Evolutionary conservation across 331 rosid species (phyloP), one percentile per base, ranked within the genome.

Genomic region (Erythrophleum ivorense): DNA sequence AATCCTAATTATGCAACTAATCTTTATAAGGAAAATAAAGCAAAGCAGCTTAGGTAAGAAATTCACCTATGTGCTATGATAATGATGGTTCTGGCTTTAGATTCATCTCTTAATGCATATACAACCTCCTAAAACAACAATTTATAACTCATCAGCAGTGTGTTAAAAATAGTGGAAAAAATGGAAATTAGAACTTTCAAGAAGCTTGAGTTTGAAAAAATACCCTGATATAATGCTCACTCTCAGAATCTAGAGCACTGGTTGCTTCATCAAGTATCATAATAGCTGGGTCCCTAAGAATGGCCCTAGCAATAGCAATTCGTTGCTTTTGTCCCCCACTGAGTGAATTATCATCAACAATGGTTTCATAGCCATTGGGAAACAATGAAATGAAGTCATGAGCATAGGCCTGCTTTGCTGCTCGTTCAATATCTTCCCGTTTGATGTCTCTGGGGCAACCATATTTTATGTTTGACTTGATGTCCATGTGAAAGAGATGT

Each of bases 251-350:
- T 66, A 91, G 83, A 83, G 97, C 97, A 84, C 94, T 93, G 65
- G 97, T 93, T 66, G 97, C 88, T 87, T 93, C 97, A 49, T 93
- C 97, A 31, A 93, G 90, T 81, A 93, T 86, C 85, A 93, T 53
- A 65, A 93, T 79, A 80, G 85, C 72, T 45, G 97, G 97, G 82
- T 93, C 86, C 89, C 97, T 87, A 75, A 93, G 90, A 88, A 91
- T 87, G 76, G 94, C 93, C 89, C 97, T 88, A 52, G 97, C 90
- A 7, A 93, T 88, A 45, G 91, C 97, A 62, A 93, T 93, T 53
- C 94, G 92, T 84, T 93, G 97, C 86, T 91, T 93, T 89, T 93
- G 97, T 66, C 97, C 94, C 18, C 97, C 88, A 4, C 97, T 93
- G 29, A 93, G 94, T n/a, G 74, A 76, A 75, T 91, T 87, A 81